Base-by-base conservation (phyloP, 2,329 filamentous ascomycete genomes). In the Esteya vermicola region DNA sequence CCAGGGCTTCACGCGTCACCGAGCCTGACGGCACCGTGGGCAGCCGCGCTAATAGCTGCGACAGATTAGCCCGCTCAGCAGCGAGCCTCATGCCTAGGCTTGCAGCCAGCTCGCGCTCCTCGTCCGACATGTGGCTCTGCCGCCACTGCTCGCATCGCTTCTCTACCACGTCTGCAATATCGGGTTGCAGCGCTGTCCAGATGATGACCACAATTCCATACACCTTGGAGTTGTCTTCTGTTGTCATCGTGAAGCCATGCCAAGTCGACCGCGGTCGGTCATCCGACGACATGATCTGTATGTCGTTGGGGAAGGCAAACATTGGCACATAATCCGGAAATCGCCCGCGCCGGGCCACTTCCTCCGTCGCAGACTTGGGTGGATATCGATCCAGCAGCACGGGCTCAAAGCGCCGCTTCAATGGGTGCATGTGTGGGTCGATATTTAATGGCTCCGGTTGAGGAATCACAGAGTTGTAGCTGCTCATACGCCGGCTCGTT, bases 171-270 rank as follows among this genome's bases (percentile, higher is more conserved):
- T 88, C 85, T 1, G 91, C 88, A 6, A 89, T 79, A 43, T 81
- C 76, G 10, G 78, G 68, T 45, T 84, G 85, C 40, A 98, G 61
- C 0, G 91, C 86, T 40, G 86, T 84, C 91, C 91, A 98, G 32
- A 96, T 73, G 40, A 86, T 93, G 41, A 95, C 72, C 46, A 83
- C 88, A 43, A 96, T 84, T 26, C 86, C 89, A 54, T 96, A 89
- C 18, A 96, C 68, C 57, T 91, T 93, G 41, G 85, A 82, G 51
- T 85, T 89, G 55, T 96, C 88, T 41, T 84, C 83, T 19, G 81
- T 82, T 3, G 91, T 98, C 91, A 98, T 96, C 46, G 85, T 88
- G 55, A 98, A 98, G 36, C 91, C 91, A 60, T 98, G 91, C 91
- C 91, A 98, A 20, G 88, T 95, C n/a, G 91, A 89, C 45, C 86